These are phyloP conservation scores for Chrysosporium queenslandicum DNA, from an alignment of 2,329 filamentous ascomycete species.

Conservation along the genomic window DNA sequence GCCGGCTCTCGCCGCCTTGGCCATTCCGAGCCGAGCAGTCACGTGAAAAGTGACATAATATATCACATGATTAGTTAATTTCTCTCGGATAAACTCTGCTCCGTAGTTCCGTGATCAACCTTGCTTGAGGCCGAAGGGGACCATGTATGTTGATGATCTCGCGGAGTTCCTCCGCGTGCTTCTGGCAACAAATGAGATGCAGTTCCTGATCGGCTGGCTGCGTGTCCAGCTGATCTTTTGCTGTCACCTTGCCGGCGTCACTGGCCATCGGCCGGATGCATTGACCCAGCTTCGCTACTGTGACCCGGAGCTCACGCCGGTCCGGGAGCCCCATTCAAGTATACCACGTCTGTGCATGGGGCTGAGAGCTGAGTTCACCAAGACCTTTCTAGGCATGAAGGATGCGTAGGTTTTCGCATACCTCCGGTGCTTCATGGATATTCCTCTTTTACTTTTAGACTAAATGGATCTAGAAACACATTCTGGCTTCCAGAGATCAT, in stretches of 20 bases:
- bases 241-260: not conserved
- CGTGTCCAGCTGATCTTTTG: not conserved
- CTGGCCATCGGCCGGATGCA: not conserved
- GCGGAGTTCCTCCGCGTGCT: slow-evolving; percentile 14
- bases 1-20: not conserved
- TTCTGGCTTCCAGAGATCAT: not conserved
- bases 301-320: not conserved
- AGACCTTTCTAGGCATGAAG: not conserved
- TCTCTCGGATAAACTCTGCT: too few species aligned
- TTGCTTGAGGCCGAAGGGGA: too few species aligned
- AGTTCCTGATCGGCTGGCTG: not conserved
- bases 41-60: too few species aligned
- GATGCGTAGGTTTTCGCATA: not conserved
- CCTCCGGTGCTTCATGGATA: not conserved
- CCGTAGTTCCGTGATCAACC: too few species aligned
- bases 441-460: too few species aligned
- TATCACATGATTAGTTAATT: too few species aligned
- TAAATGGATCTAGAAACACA: not conserved
- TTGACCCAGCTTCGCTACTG: not conserved
- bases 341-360: not conserved
- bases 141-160: slow-evolving; percentile 19
- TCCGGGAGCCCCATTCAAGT: not conserved
- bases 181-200: not conserved
- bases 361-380: not conserved
- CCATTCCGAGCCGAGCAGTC: not conserved